Conservation (phyloP, 139 green algal genomes). For the Spirogloea muscicola region DNA sequence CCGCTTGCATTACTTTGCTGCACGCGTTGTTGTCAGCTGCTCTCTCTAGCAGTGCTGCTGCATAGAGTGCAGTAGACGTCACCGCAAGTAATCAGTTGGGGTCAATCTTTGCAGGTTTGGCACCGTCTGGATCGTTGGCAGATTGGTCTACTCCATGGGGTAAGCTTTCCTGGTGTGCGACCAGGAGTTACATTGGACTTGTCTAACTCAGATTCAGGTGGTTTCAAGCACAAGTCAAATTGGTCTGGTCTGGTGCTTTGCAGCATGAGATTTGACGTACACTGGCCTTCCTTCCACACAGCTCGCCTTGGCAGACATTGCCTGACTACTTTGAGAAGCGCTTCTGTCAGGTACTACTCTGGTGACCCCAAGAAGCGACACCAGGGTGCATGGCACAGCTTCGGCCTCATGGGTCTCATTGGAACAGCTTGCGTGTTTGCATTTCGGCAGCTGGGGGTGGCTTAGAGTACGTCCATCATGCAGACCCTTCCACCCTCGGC, state of each 20-base stretch:
- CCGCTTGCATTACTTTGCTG: neutral
- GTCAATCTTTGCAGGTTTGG: conserved; percentile 36
- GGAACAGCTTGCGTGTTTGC: conserved; percentile 25
- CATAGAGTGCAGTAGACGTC: too few species aligned
- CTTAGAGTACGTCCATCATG: too few species aligned
- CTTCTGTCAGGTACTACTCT: conserved; percentile 40
- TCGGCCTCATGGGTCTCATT: conserved; percentile 27
- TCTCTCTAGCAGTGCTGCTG: neutral
- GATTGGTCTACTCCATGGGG: conserved; percentile 38
- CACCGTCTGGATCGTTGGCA: conserved; percentile 28
- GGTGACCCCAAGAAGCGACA: conserved; percentile 29
- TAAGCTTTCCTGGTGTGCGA: neutral
- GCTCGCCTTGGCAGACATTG: too few species aligned
- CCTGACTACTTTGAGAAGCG: neutral
- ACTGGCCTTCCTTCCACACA: too few species aligned
- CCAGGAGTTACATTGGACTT: neutral
- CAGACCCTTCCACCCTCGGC: too few species aligned
- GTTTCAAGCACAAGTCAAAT: neutral
- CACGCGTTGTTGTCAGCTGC: neutral
- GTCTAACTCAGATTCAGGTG: neutral
- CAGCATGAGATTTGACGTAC: too few species aligned
- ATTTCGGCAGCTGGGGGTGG: conserved; percentile 29
- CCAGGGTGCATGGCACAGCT: conserved; percentile 15
- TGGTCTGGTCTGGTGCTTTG: too few species aligned
- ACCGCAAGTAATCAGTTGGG: too few species aligned